A percentile compares a stretch with the other conserved stretches of the same genome.
phyloP scores from a whole-genome alignment of 495 filamentous ascomycete genomes.

The Hypomontagnella submonticulosa region DNA sequence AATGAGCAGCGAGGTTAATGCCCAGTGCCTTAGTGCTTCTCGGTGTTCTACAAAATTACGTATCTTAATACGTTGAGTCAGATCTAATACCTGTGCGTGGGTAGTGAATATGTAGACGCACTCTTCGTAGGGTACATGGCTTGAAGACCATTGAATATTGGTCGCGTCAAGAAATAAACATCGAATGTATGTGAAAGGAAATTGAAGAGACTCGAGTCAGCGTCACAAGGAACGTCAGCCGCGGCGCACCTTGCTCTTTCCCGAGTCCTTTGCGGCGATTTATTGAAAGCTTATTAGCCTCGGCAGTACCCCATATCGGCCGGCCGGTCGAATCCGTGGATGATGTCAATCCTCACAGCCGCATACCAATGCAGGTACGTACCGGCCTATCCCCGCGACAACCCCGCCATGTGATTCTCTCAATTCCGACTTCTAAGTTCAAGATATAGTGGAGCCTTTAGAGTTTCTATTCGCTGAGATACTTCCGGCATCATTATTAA shows the following conservation, averaged over 20 bases:
- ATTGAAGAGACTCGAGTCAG: constrained; percentile 26
- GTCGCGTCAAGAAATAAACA: no score
- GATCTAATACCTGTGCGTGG: no score
- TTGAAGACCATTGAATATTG: no score
- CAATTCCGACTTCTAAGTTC: not conserved
- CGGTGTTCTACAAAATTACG: no score
- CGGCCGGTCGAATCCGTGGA: constrained; percentile 22
- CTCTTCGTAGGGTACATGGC: no score
- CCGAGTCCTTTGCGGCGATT: constrained; percentile 16
- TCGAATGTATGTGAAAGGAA: constrained; percentile 7
- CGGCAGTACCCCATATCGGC: constrained; percentile 26
- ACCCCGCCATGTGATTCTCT: constrained; percentile 8
- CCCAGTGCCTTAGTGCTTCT: no score
- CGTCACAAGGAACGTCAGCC: constrained; percentile 24
- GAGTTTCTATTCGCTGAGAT: not conserved
- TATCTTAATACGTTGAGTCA: no score
- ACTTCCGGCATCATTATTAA: constrained; percentile 16
- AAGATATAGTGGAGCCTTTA: not conserved
- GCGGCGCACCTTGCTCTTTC: constrained; percentile 1
- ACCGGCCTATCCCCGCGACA: constrained; percentile 11
- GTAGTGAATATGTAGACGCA: no score
- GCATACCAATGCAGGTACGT: constrained; percentile 27
- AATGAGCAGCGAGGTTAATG: no score
- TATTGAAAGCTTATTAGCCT: constrained; percentile 39
- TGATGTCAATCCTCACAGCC: constrained; percentile 35